Evolutionary conservation across 2,329 filamentous ascomycete species (phyloP).

Genomic region (Fusarium udum): DNA sequence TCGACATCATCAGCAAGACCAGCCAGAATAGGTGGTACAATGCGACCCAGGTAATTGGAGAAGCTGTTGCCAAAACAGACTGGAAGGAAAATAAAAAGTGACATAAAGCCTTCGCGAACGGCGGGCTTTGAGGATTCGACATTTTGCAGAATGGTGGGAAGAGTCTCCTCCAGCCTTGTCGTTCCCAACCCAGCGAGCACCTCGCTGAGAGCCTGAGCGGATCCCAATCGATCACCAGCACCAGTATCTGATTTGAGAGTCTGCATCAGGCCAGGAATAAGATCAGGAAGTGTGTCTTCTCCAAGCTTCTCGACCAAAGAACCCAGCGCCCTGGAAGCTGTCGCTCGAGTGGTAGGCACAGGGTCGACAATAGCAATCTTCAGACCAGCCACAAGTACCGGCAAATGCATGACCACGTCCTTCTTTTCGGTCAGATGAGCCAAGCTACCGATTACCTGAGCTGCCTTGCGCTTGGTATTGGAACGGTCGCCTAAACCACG

Average conservation of each 20-base stretch:
- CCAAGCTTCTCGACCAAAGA: slow-evolving; percentile 98
- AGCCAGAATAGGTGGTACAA: slow-evolving; percentile 93
- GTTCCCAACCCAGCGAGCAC: slow-evolving; percentile 96
- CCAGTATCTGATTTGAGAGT: slow-evolving; percentile 97
- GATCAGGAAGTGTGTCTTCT: slow-evolving; percentile 94
- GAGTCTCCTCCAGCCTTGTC: slow-evolving; percentile 88
- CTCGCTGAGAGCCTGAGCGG: slow-evolving; percentile 94
- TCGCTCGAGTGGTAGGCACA: slow-evolving; percentile 94
- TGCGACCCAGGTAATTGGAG: slow-evolving; percentile 91
- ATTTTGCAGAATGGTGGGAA: slow-evolving; percentile 96
- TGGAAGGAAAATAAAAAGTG: slow-evolving; percentile 97
- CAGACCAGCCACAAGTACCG: slow-evolving; percentile 89
- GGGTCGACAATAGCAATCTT: slow-evolving; percentile 92
- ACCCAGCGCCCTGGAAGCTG: slow-evolving; percentile 92
- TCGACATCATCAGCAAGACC: slow-evolving; percentile 96
- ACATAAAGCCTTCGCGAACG: slow-evolving; percentile 99
- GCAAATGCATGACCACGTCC: slow-evolving; percentile 89
- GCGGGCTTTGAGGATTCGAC: slow-evolving; percentile 89
- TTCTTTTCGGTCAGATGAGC: slow-evolving; percentile 97
- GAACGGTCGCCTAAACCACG: slow-evolving; percentile 91
- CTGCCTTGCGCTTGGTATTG: slow-evolving; percentile 93
- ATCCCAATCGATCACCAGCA: slow-evolving; percentile 93
- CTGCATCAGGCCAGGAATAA: slow-evolving; percentile 97
- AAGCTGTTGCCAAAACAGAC: slow-evolving; percentile 99
- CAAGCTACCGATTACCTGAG: slow-evolving; percentile 97